Base-by-base conservation (phyloP, 768 basidiomycete species). In the Artomyces pyxidatus region DNA sequence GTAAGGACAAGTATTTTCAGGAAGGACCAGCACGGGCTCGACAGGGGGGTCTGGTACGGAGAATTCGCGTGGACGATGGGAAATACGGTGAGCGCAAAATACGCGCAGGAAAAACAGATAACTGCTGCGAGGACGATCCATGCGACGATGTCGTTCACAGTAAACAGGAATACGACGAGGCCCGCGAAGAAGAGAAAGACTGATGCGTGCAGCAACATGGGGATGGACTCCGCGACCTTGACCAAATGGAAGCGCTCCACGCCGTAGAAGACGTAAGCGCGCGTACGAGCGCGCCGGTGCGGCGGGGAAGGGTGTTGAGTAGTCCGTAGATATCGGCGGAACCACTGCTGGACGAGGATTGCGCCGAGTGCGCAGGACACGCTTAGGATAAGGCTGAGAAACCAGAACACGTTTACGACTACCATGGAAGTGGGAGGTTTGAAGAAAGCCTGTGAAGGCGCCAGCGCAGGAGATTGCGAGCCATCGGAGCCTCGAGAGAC, bases 11-110 rank as follows among this genome's bases (percentile, higher is more conserved):
- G 3, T 17, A 17, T 17, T 17, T 35, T 35, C n/a, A n/a, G n/a
- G n/a, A n/a, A n/a, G n/a, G n/a, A n/a, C 32, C 32, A 35, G 32
- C 12, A 17, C 32, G 32, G 32, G 32, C 6, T 32, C 5, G 54
- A 50, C 10, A 56, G 29, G 5, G 54, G 54, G 10, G 54, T 56
- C 32, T 47, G 48, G 30, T 54, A 54, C 1, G 54, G 54, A 17
- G 45, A 44, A 40, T 43, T 39, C 29, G 37, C 46, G 14, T 21
- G 37, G 25, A 25, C 43, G 12, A 56, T 30, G 3, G 54, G 52
- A 41, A 54, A 32, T 32, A 56, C 46, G 48, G 43, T 42, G n/a
- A 50, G 32, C 17, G 50, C 1, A 11, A 42, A 12, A 37, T 56
- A 56, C 16, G 43, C 30, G 7, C 45, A 8, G 17, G 35, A 19